Evolutionary conservation across 805 yeast genomes (phyloP).

Genomic region (Wickerhamiella domercqiae): DNA sequence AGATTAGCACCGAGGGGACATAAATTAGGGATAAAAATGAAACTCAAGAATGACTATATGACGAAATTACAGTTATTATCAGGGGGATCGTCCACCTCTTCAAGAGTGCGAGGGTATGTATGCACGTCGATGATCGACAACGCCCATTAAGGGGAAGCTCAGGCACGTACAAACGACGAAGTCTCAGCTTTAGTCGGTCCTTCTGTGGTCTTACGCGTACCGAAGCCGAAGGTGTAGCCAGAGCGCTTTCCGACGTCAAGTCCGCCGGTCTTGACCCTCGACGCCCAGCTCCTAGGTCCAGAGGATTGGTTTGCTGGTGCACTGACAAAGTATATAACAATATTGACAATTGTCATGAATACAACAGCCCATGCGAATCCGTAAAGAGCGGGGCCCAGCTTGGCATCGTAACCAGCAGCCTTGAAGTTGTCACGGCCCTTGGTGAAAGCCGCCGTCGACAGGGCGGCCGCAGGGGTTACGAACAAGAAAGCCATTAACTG

Average conservation of each 20-base stretch:
- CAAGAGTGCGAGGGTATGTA: too few species aligned
- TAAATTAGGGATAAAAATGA: too few species aligned
- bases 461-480: constrained; percentile 40
- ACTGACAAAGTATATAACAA: constrained; percentile 20
- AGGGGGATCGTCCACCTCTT: too few species aligned
- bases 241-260: constrained; percentile 36
- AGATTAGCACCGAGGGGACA: too few species aligned
- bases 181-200: constrained; percentile 15
- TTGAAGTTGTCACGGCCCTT: constrained; percentile 57
- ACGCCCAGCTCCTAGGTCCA: constrained; percentile 74
- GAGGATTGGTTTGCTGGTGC: constrained; percentile 70
- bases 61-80: too few species aligned
- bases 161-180: constrained; percentile 19
- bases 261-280: constrained; percentile 70
- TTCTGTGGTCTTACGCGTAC: constrained; percentile 15
- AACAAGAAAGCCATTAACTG: constrained; percentile 20
- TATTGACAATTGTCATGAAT: constrained; percentile 20
- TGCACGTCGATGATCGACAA: too few species aligned
- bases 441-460: constrained; percentile 66
- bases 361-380: constrained; percentile 52
- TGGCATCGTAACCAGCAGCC: constrained; percentile 25
- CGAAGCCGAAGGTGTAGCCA: constrained; percentile 17
- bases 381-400: constrained; percentile 26
- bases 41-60: too few species aligned
- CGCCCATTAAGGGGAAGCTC: too few species aligned